Evolutionary conservation across 2,329 filamentous ascomycete genomes (phyloP).

Genomic region (Cercospora zeina): DNA sequence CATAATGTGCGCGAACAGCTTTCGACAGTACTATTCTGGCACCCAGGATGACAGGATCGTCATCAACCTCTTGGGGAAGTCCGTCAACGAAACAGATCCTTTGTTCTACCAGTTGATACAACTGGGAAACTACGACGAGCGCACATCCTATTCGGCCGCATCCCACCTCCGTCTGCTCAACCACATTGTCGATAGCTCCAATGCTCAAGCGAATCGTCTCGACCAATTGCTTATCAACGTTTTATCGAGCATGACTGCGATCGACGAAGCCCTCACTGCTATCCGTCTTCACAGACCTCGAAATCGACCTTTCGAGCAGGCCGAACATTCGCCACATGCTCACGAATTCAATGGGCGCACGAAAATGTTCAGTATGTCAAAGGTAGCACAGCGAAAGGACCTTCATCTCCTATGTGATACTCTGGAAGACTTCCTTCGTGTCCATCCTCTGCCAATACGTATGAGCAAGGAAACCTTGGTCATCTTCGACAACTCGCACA

Average conservation of each 20-base stretch:
- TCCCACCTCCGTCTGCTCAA: slow-evolving; percentile 4
- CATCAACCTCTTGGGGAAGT: background rate
- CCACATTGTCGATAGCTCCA: background rate
- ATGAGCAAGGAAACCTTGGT: background rate
- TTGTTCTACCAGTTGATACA: slow-evolving; percentile 5
- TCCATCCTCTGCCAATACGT: background rate
- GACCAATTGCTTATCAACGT: background rate
- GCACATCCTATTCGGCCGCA: background rate
- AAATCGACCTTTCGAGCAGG: background rate
- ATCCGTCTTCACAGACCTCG: slow-evolving; percentile 12
- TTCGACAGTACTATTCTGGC: background rate
- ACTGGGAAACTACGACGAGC: background rate
- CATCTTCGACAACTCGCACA: background rate
- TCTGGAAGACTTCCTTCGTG: slow-evolving; percentile 2
- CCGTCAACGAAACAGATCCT: background rate
- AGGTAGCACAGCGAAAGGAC: background rate
- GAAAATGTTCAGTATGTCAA: background rate
- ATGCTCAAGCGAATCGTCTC: background rate
- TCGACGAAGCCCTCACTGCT: slow-evolving; percentile 3
- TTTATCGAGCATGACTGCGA: slow-evolving; percentile 7
- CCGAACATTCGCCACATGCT: background rate
- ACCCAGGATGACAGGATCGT: background rate
- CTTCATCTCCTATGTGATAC: background rate
- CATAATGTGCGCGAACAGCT: background rate
- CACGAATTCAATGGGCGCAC: background rate